Evolutionary conservation across 148 eudicot genomes (phyloP), one percentile per base, ranked within the genome.

Genomic region (Bassia scoparia): DNA sequence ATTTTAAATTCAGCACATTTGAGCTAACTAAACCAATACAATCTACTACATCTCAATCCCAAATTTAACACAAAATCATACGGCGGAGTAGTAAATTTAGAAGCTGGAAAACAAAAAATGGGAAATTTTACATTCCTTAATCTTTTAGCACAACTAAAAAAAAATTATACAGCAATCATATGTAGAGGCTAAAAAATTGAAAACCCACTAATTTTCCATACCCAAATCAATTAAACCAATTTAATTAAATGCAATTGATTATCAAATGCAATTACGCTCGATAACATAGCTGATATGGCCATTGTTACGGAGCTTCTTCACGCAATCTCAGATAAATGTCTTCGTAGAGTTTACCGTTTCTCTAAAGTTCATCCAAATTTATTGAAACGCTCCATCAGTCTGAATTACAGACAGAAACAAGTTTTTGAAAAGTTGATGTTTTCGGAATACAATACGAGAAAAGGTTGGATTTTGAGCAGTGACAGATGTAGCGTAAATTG

Each of bases 401-500:
- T 41, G 10, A 4, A 4, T 41, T 41, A 41, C 48, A 35, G 16
- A n/a, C 17, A 18, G 11, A 13, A 29, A 63, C 35, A 63, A 11
- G 20, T 20, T 63, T 35, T 5, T n/a, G 68, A 35, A 35, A 23
- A 63, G 46, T 8, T n/a, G 1, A 9, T 63, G 27, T 7, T 35
- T 37, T 10, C 37, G 18, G 7, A 12, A 35, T 35, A 33, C 7
- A 1, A 16, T 0, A 11, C 29, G 68, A 20, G 0, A 9, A 34
- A 0, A 16, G 7, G 29, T 46, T 10, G 68, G 18, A 34, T 63
- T 38, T 37, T 35, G 46, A 11, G 68, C 70, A 49, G 88, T 81
- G 72, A 81, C 0, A 86, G 34, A 1, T 64, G 61, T 44, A 87
- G 81, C 50, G 59, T 59, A n/a, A 74, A 33, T 3, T 10, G 23